phyloP scores from a whole-genome alignment of 2,329 filamentous ascomycete genomes.

The Lachnellula cervina region DNA sequence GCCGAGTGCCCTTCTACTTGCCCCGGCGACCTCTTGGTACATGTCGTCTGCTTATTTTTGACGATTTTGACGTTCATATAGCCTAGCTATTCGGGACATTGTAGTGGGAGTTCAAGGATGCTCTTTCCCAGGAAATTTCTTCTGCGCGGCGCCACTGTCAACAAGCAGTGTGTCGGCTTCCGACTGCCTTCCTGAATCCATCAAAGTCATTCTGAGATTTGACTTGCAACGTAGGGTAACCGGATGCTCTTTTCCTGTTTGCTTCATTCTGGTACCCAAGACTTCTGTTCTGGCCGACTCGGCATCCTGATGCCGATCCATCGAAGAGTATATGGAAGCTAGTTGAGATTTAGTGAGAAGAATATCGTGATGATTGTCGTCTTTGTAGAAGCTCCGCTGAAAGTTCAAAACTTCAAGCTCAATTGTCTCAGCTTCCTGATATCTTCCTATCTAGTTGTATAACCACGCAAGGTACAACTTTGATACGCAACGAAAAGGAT shows the following conservation, averaged over 20 bases:
- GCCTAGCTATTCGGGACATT: not conserved
- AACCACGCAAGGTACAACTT: slow-evolving; percentile 4
- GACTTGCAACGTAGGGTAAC: slow-evolving; percentile 2
- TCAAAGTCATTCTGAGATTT: not conserved
- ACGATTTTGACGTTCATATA: not conserved
- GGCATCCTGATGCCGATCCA: not conserved
- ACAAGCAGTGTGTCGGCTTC: not conserved
- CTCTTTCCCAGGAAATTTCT: not conserved
- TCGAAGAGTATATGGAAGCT: not conserved
- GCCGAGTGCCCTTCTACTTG: not conserved
- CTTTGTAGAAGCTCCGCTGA: not conserved
- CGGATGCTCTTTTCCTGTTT: not conserved
- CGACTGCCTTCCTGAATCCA: not conserved
- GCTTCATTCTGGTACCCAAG: not conserved
- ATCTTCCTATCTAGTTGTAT: slow-evolving; percentile 1
- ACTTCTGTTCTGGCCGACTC: not conserved
- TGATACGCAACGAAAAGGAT: not conserved
- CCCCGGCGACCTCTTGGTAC: not conserved
- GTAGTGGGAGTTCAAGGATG: slow-evolving; percentile 8
- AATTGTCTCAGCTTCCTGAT: not conserved
- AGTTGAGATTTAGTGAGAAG: slow-evolving; percentile 4
- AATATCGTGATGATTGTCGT: not conserved
- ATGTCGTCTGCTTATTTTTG: not conserved
- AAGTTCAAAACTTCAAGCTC: slow-evolving; percentile 3
- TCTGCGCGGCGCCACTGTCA: not conserved